A percentile compares a stretch with the other conserved stretches of the same genome.
Conservation (phyloP, 257 asterid genomes). For the Dorcoceras hygrometricum region DNA sequence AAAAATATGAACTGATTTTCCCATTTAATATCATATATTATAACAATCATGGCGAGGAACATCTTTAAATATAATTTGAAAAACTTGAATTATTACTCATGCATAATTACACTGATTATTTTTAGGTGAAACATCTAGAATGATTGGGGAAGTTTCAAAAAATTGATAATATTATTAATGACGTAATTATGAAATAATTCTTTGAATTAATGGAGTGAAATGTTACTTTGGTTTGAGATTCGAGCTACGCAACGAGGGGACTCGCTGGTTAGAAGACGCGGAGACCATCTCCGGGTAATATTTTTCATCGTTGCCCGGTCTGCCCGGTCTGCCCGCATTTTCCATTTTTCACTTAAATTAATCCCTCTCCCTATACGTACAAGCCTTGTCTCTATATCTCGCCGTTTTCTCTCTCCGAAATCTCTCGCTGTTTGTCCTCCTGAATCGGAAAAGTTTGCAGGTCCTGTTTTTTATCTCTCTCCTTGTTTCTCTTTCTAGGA, state of each 20-base stretch:
- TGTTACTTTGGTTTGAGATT: background rate
- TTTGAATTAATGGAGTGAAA: background rate
- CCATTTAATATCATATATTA: too few species aligned
- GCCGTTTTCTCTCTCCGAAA: slow-evolving; percentile 1
- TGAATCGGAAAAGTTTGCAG: slow-evolving; percentile 21
- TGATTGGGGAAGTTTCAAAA: background rate
- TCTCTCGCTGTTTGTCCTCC: slow-evolving; percentile 10
- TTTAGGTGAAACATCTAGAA: too few species aligned
- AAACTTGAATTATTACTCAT: too few species aligned
- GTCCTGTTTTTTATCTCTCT: background rate
- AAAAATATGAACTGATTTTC: too few species aligned
- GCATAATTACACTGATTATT: too few species aligned
- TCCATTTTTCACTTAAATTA: background rate
- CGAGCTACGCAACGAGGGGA: background rate
- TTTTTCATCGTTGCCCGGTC: slow-evolving; percentile 17
- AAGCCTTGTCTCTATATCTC: slow-evolving; percentile 2
- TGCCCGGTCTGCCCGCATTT: slow-evolving; percentile 9
- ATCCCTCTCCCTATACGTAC: slow-evolving; percentile 1
- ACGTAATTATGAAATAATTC: background rate
- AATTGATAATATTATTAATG: too few species aligned
- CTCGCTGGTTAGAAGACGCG: background rate
- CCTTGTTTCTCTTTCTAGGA: background rate
- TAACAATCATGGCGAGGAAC: too few species aligned
- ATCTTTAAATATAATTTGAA: too few species aligned
- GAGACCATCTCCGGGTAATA: slow-evolving; percentile 13